Percentiles rank a stretch among this genome's conserved stretches.
Conservation (phyloP, 2,329 filamentous ascomycete genomes). For the Phialemoniopsis sp. region DNA sequence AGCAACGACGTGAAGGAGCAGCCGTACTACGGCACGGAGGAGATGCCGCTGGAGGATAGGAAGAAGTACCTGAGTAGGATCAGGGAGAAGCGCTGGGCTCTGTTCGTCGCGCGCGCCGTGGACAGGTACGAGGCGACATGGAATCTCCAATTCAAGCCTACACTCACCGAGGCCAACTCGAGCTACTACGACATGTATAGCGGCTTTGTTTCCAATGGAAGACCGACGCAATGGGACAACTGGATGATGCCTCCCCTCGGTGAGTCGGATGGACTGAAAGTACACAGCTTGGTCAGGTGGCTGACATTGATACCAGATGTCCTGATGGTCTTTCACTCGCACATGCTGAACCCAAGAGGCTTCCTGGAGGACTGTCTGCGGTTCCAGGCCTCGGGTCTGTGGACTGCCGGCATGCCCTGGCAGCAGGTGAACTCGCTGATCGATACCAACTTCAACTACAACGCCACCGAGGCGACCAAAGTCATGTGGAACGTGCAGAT, state of each 20-base stretch:
- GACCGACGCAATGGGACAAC: too few relatives aligned
- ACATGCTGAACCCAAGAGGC: slow-evolving; percentile 70
- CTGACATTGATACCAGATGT: too few relatives aligned
- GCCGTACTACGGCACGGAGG: not conserved
- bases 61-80: slow-evolving; percentile 43
- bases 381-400: slow-evolving; percentile 47
- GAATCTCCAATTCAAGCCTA: slow-evolving; percentile 18
- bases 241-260: too few relatives aligned
- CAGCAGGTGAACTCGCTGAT: slow-evolving; percentile 52
- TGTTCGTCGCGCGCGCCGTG: slow-evolving; percentile 65
- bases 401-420: slow-evolving; percentile 67
- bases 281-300: too few relatives aligned
- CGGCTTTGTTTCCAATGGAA: slow-evolving; percentile 22
- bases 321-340: slow-evolving; percentile 75
- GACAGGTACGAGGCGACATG: slow-evolving; percentile 68
- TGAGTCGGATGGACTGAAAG: too few relatives aligned
- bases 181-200: slow-evolving; percentile 15
- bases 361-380: slow-evolving; percentile 72
- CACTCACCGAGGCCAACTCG: slow-evolving; percentile 25
- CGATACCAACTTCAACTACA: slow-evolving; percentile 55
- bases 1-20: too few relatives aligned
- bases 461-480: slow-evolving; percentile 35
- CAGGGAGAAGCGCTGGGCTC: slow-evolving; percentile 69
- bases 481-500: slow-evolving; percentile 43
- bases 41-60: slow-evolving; percentile 1